Conservation (phyloP, 1,284 basidiomycete genomes). For the Ganoderma lucidum region DNA sequence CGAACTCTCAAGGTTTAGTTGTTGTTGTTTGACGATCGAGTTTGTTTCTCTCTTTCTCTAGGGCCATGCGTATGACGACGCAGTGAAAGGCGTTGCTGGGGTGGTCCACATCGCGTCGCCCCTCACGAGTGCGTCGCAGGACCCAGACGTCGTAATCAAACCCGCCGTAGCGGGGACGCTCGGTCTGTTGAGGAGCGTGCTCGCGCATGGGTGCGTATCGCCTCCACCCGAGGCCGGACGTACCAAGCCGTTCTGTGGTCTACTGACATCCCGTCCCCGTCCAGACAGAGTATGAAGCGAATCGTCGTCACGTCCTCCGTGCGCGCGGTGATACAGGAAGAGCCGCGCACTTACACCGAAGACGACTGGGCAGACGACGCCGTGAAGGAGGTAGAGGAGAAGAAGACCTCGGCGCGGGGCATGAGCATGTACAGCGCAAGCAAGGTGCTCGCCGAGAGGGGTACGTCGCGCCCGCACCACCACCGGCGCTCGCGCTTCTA, state of each 20-base stretch:
- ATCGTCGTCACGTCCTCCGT: slow-evolving; percentile 71
- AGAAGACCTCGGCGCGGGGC: slow-evolving; percentile 53
- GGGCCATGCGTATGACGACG: not conserved
- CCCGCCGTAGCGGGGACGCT: not conserved
- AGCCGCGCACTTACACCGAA: slow-evolving; percentile 45
- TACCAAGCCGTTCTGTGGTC: not conserved
- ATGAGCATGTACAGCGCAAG: slow-evolving; percentile 59
- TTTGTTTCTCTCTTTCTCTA: slow-evolving; percentile 18
- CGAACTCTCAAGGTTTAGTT: not conserved
- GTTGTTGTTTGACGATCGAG: not conserved
- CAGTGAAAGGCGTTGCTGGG: not conserved
- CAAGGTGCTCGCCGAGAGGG: slow-evolving; percentile 73
- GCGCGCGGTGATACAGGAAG: slow-evolving; percentile 52
- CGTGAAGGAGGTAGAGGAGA: slow-evolving; percentile 55
- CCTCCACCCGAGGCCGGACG: not conserved
- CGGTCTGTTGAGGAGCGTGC: not conserved
- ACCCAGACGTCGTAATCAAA: not conserved
- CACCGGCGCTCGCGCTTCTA: too few species aligned
- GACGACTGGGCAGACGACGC: slow-evolving; percentile 72
- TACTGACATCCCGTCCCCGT: not conserved
- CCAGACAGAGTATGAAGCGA: slow-evolving; percentile 19
- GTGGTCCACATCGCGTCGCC: slow-evolving; percentile 1
- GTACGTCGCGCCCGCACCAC: not conserved
- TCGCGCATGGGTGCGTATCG: not conserved
- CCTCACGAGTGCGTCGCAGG: not conserved